phyloP scores from a whole-genome alignment of 805 yeast species.

The Starmera pachycereana region DNA sequence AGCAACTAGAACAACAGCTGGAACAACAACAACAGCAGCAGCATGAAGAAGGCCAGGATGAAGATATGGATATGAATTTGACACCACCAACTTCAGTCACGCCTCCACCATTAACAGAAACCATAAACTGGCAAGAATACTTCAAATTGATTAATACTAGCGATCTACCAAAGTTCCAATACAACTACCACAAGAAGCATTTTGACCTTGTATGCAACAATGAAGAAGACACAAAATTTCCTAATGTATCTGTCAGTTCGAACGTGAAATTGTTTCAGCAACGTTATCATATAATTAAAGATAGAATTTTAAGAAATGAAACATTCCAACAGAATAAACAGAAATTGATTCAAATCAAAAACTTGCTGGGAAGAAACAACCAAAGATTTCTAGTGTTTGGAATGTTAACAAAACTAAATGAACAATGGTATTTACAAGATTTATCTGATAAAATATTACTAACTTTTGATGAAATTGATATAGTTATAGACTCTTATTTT shows the following conservation, averaged over 20 bases:
- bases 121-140: conserved; percentile 61
- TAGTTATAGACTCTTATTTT: conserved; percentile 55
- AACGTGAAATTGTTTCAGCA: conserved; percentile 34
- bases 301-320: conserved; percentile 68
- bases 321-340: conserved; percentile 39
- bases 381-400: conserved; percentile 72
- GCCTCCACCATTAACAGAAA: conserved; percentile 16
- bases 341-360: conserved; percentile 64
- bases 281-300: conserved; percentile 55
- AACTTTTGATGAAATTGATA: conserved; percentile 50
- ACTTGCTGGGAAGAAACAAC: conserved; percentile 78
- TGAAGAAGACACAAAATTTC: conserved; percentile 11
- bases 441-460: conserved; percentile 57
- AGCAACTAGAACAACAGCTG: conserved; percentile 1
- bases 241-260: conserved; percentile 18
- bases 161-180: conserved; percentile 53
- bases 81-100: conserved; percentile 17
- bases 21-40: background rate
- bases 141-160: conserved; percentile 56
- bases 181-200: conserved; percentile 52
- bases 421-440: conserved; percentile 74
- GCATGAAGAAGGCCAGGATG: conserved; percentile 3
- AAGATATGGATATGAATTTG: conserved; percentile 3
- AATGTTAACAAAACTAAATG: conserved; percentile 51
- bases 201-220: conserved; percentile 29